These are phyloP conservation scores for Niebla homalea DNA, from an alignment of 495 filamentous ascomycete species.

Conservation along the genomic window DNA sequence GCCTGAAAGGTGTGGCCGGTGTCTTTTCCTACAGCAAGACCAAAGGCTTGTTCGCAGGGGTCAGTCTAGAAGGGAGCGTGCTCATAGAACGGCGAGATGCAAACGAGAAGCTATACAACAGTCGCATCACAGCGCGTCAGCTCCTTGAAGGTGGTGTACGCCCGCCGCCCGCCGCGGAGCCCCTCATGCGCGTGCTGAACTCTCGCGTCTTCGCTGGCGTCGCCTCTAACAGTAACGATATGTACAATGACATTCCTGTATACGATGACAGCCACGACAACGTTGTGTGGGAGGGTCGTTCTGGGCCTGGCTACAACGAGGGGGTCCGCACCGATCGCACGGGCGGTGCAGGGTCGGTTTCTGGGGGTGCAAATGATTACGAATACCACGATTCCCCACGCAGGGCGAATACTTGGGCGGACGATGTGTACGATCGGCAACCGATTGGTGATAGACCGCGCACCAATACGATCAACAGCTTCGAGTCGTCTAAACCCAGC, in stretches of 20 bases:
- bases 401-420: slow-evolving; percentile 72
- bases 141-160: slow-evolving; percentile 66
- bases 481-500: slow-evolving; percentile 39
- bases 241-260: slow-evolving; percentile 92
- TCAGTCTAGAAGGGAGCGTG: slow-evolving; percentile 81
- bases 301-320: slow-evolving; percentile 65
- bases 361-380: slow-evolving; percentile 30
- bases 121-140: slow-evolving; percentile 63
- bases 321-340: slow-evolving; percentile 47
- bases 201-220: slow-evolving; percentile 69
- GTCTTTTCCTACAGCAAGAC: slow-evolving; percentile 96
- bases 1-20: slow-evolving; percentile 74
- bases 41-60: slow-evolving; percentile 91
- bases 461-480: slow-evolving; percentile 36
- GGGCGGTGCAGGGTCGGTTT: slow-evolving; percentile 17
- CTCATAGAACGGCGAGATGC: slow-evolving; percentile 90
- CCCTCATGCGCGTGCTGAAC: slow-evolving; percentile 71
- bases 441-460: slow-evolving; percentile 30
- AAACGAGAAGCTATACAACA: slow-evolving; percentile 89
- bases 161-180: slow-evolving; percentile 68
- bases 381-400: slow-evolving; percentile 53
- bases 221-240: slow-evolving; percentile 40
- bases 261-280: slow-evolving; percentile 83
- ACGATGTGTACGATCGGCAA: slow-evolving; percentile 72
- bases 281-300: slow-evolving; percentile 80